A percentile compares a stretch with the other conserved stretches of the same genome.
Evolutionary conservation across 208 protist genomes (phyloP).

Genomic region (Herpetomonas tarakana): DNA sequence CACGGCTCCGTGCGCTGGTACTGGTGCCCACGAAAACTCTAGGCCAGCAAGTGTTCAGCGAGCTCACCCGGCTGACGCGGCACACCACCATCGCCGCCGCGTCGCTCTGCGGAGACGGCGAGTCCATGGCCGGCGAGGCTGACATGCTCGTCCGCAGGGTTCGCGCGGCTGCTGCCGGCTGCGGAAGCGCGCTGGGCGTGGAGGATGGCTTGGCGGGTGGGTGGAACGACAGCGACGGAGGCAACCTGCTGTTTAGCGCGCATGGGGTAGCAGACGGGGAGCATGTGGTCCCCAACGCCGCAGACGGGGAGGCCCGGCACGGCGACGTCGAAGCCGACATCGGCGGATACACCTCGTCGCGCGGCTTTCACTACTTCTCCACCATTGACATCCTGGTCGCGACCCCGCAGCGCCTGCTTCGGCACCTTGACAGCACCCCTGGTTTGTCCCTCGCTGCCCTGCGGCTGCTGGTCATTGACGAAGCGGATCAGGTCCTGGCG

Average conservation of each 20-base stretch:
- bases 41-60: slow-evolving; percentile 74
- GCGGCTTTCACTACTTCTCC: slow-evolving; percentile 48
- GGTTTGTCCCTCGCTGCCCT: slow-evolving; percentile 59
- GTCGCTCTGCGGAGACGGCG: slow-evolving; percentile 57
- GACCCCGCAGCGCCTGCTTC: slow-evolving; percentile 79
- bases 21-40: slow-evolving; percentile 81
- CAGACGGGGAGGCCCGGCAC: background rate
- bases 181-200: background rate
- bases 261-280: too few relatives aligned
- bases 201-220: background rate
- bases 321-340: background rate
- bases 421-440: slow-evolving; percentile 66
- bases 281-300: background rate
- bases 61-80: slow-evolving; percentile 56
- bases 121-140: background rate
- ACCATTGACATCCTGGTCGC: slow-evolving; percentile 76
- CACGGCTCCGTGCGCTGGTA: slow-evolving; percentile 67
- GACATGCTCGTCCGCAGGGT: slow-evolving; percentile 2
- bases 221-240: too few relatives aligned
- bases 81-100: slow-evolving; percentile 60
- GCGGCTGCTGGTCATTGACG: slow-evolving; percentile 84
- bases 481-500: slow-evolving; percentile 85
- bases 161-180: background rate
- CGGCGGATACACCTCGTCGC: background rate
- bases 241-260: too few relatives aligned